Evolutionary conservation across 768 basidiomycete genomes (phyloP).

Genomic region (Tulasnella sp.): DNA sequence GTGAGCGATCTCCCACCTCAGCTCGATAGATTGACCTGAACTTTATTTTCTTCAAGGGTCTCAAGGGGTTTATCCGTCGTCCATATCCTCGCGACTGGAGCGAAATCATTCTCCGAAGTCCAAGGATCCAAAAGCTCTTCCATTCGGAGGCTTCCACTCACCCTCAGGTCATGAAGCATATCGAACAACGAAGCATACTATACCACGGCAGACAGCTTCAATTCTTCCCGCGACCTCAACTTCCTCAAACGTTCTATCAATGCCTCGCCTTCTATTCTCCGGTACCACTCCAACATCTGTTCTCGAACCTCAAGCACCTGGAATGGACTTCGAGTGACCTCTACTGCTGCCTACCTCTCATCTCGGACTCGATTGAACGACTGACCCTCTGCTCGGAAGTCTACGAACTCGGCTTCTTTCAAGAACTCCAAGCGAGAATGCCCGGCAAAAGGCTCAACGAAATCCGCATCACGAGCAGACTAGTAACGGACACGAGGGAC

Average conservation of each 20-base stretch:
- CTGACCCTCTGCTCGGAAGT: slow-evolving; percentile 3
- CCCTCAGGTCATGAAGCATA: background rate
- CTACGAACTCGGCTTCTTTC: background rate
- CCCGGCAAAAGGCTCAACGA: background rate
- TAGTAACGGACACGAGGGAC: background rate
- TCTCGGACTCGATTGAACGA: slow-evolving; percentile 17
- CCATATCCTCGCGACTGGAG: background rate
- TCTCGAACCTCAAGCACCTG: background rate
- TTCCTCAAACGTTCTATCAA: background rate
- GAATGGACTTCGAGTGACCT: slow-evolving; percentile 8
- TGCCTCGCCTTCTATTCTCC: background rate
- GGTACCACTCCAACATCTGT: background rate
- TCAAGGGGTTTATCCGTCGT: background rate
- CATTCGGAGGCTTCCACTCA: background rate
- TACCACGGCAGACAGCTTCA: background rate
- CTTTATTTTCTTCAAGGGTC: background rate
- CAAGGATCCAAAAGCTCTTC: background rate
- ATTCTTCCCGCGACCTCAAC: background rate
- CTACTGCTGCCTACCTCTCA: background rate
- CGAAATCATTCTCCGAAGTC: background rate
- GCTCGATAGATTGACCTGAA: background rate
- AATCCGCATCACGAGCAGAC: background rate
- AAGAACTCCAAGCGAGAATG: slow-evolving; percentile 10
- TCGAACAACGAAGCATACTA: background rate
- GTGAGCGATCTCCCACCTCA: background rate